Conservation (phyloP, 371 early-diverging fungal species). For the Syncephalastrum monosporum region DNA sequence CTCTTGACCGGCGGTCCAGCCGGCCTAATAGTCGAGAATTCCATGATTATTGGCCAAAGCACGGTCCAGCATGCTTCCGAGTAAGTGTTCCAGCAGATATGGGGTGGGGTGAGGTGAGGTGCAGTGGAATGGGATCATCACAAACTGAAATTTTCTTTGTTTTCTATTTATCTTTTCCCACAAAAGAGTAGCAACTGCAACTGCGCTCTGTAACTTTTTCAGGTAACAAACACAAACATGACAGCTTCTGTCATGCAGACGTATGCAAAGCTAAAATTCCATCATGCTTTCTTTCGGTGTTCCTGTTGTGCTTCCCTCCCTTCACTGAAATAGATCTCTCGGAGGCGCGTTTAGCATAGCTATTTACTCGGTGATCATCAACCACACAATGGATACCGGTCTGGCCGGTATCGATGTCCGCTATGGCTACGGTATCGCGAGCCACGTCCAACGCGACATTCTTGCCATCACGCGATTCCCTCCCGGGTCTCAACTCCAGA, state of each 20-base stretch:
- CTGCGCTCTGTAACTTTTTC: background rate
- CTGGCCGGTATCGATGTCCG: too few relatives aligned
- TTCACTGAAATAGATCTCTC: background rate
- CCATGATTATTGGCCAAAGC: background rate
- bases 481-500: too few relatives aligned
- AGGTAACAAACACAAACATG: background rate
- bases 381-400: background rate
- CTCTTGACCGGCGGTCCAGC: background rate
- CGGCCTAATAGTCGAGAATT: background rate
- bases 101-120: too few relatives aligned
- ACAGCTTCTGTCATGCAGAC: background rate
- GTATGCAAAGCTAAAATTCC: background rate
- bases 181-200: background rate
- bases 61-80: background rate
- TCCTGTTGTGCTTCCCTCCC: background rate
- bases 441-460: too few relatives aligned
- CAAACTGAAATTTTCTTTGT: background rate
- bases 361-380: background rate
- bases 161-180: background rate
- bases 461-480: too few relatives aligned
- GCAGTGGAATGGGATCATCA: background rate
- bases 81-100: background rate
- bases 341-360: slow-evolving; percentile 1
- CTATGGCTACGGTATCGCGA: too few relatives aligned
- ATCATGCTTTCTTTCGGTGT: background rate